Evolutionary conservation across 2,329 filamentous ascomycete species (phyloP).

Genomic region (Aspergillus novofumigatus): DNA sequence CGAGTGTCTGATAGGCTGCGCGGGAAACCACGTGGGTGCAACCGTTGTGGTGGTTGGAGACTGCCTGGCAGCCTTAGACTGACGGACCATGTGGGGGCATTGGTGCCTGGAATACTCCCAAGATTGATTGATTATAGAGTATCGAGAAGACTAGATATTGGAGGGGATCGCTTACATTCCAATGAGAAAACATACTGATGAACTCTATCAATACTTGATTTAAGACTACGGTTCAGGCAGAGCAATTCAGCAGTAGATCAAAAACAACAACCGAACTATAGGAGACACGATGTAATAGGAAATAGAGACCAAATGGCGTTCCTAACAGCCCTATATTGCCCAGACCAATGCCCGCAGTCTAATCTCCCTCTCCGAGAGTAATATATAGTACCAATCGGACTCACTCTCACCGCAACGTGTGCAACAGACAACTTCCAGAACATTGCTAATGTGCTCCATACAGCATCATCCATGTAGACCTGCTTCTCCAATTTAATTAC

Average conservation of each 20-base stretch:
- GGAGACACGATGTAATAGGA: too few relatives aligned
- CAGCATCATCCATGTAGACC: neutral
- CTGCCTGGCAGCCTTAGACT: neutral
- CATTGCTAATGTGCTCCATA: too few relatives aligned
- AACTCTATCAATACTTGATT: too few relatives aligned
- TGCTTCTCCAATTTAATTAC: neutral
- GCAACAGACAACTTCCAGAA: neutral
- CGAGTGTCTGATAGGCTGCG: neutral
- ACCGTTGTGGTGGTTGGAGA: neutral
- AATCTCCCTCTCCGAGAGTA: too few relatives aligned
- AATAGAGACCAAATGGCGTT: neutral
- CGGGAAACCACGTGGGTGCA: neutral
- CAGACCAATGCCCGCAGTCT: too few relatives aligned
- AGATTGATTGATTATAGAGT: neutral
- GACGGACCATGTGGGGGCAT: neutral
- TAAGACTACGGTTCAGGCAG: too few relatives aligned
- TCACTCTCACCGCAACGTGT: neutral
- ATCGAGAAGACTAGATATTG: too few relatives aligned
- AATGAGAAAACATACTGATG: too few relatives aligned
- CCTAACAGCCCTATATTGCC: neutral
- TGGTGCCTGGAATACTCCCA: neutral
- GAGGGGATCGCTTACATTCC: too few relatives aligned
- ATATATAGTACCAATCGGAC: neutral
- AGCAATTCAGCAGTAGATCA: too few relatives aligned
- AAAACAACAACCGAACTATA: too few relatives aligned